Evolutionary conservation across 805 yeast species (phyloP).

Genomic region (Hermanozyma aechmeae): DNA sequence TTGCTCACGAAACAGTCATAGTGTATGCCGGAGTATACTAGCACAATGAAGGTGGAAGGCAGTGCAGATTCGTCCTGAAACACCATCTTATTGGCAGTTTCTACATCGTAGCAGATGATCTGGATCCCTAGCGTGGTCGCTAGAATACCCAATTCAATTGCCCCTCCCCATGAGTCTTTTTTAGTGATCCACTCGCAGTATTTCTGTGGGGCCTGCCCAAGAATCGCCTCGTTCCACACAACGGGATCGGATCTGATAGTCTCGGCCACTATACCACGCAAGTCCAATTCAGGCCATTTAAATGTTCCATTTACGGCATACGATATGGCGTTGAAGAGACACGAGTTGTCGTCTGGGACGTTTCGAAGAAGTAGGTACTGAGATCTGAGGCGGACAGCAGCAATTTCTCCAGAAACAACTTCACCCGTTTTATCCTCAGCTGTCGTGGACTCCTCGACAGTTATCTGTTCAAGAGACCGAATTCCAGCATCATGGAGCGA

Average conservation of each 20-base stretch:
- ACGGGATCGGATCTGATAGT: constrained; percentile 31
- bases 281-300: constrained; percentile 3
- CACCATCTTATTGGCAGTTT: constrained; percentile 45
- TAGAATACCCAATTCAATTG: constrained; percentile 61
- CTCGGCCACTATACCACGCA: constrained; percentile 44
- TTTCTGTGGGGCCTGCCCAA: constrained; percentile 40
- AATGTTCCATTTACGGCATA: constrained; percentile 32
- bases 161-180: constrained; percentile 74
- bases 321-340: constrained; percentile 60
- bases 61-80: constrained; percentile 31
- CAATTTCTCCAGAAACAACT: no score
- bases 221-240: constrained; percentile 42
- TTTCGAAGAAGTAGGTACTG: constrained; percentile 41
- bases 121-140: constrained; percentile 41
- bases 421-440: no score
- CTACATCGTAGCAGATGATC: constrained; percentile 57
- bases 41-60: constrained; percentile 34
- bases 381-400: no score
- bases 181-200: constrained; percentile 55
- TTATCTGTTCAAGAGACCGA: no score
- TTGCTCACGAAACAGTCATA: constrained; percentile 47
- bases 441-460: no score
- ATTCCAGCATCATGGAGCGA: no score
- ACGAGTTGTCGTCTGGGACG: constrained; percentile 72
- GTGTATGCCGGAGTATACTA: constrained; percentile 65